Conservation (phyloP, 768 basidiomycete genomes). For the Naganishia randhawae region DNA sequence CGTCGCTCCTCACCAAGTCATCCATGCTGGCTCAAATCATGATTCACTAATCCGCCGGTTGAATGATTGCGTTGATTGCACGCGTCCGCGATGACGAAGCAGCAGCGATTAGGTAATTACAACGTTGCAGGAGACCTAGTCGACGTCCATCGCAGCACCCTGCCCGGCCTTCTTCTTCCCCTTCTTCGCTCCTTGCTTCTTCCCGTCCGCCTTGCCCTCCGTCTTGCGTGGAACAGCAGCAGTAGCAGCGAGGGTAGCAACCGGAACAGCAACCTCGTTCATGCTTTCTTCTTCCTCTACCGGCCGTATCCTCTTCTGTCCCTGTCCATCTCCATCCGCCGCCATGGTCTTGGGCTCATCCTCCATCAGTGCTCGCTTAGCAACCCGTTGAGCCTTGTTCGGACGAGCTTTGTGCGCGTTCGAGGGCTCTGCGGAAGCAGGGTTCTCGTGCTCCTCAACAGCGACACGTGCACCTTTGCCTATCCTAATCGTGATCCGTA, state of each 20-base stretch:
- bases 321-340: background rate
- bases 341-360: background rate
- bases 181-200: background rate
- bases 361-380: background rate
- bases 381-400: constrained; percentile 30
- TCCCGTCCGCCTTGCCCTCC: background rate
- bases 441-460: constrained; percentile 6
- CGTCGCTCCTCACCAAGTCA: too few relatives aligned
- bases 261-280: constrained; percentile 1
- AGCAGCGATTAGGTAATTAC: background rate
- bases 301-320: background rate
- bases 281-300: constrained; percentile 11
- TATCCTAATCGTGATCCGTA: constrained; percentile 20
- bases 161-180: background rate
- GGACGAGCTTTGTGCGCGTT: constrained; percentile 29
- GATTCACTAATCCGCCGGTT: too few relatives aligned
- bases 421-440: background rate
- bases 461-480: constrained; percentile 30
- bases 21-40: too few relatives aligned
- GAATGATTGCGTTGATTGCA: background rate
- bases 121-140: background rate
- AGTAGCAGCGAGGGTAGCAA: background rate
- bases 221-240: background rate
- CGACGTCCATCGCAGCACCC: background rate
- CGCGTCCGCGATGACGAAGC: background rate